Evolutionary conservation across 2,329 filamentous ascomycete species (phyloP), one percentile per base, ranked within the genome.

Genomic region (Neobulgaria alba): DNA sequence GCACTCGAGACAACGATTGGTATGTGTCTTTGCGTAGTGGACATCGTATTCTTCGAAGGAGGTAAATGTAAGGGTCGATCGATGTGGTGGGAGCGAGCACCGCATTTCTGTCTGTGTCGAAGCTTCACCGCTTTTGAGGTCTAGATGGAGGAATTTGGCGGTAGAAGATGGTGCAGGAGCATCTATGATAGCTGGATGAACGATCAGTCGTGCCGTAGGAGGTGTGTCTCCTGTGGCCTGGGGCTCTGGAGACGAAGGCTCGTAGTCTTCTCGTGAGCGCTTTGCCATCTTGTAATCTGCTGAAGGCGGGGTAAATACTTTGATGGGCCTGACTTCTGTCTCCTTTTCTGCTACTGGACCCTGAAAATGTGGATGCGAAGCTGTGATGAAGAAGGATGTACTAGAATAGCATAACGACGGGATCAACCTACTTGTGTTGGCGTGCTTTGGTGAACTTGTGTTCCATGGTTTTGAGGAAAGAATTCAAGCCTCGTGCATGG

Each of bases 1-100:
- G 61, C 92, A 98, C 56, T 88, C 82, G 8, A 79, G 67, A 59
- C 92, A 98, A 32, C 90, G 77, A 61, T 95, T 89, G 45, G 78
- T 75, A 61, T 96, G 92, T 16, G 73, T 69, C 57, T 85, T 80
- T 50, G 69, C 72, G 65, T 95, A 95, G 61, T 98, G 92, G 7
- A 81, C 66, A 59, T 95, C 88, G 63, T 93, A 95, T 12, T 88
- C 85, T 43, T 79, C 73, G 57, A 87, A 88, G 0, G 79, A 79
- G 17, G 67, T 59, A 62, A 98, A 96, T 3, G 71, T 67, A 40
- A 92, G 57, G 2, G 77, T 69, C 45, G 82, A 74, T 50, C 68
- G 72, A 63, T 95, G 89, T 34, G 86, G 85, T 39, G 89, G 86
- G 16, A 96, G 69, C 15, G 75, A 77, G 66, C 90, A 96, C 63